Percentiles rank a stretch among this genome's conserved stretches.
Evolutionary conservation across 306 rosid genomes (phyloP).

Genomic region (Cicer pinnatifidum): DNA sequence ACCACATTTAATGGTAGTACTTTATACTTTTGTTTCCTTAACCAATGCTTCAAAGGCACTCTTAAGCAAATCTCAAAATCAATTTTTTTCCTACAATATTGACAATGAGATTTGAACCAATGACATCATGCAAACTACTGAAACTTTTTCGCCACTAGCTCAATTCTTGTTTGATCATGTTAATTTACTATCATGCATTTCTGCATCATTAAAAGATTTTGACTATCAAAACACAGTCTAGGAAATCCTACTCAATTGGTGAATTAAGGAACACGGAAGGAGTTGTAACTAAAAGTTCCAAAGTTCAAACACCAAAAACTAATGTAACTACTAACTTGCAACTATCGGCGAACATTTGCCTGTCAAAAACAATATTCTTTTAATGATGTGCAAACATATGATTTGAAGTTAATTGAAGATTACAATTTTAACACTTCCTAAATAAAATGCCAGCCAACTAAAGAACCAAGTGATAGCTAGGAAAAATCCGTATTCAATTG

Average conservation of each 20-base stretch:
- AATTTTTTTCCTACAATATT: not conserved
- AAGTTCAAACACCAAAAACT: too few species aligned
- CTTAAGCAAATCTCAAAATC: not conserved
- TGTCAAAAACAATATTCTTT: not conserved
- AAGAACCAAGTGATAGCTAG: not conserved
- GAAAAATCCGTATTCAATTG: not conserved
- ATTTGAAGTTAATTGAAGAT: conserved; percentile 2
- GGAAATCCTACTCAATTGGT: not conserved
- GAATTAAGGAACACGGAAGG: too few species aligned
- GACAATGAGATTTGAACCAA: conserved; percentile 1
- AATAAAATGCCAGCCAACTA: not conserved
- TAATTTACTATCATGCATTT: not conserved
- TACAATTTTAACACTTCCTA: not conserved
- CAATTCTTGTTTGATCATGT: not conserved
- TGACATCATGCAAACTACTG: not conserved
- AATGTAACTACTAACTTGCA: too few species aligned
- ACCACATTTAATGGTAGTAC: not conserved
- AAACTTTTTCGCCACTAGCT: not conserved
- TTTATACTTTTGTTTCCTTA: not conserved
- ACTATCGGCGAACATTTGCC: too few species aligned
- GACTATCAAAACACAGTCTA: not conserved
- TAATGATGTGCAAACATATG: not conserved
- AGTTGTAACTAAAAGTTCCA: too few species aligned
- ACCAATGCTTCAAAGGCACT: not conserved
- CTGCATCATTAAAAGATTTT: not conserved